Evolutionary conservation across 75 land plant species (phyloP), one percentile per base, ranked within the genome.

Genomic region (Chamaecyparis obtusa): DNA sequence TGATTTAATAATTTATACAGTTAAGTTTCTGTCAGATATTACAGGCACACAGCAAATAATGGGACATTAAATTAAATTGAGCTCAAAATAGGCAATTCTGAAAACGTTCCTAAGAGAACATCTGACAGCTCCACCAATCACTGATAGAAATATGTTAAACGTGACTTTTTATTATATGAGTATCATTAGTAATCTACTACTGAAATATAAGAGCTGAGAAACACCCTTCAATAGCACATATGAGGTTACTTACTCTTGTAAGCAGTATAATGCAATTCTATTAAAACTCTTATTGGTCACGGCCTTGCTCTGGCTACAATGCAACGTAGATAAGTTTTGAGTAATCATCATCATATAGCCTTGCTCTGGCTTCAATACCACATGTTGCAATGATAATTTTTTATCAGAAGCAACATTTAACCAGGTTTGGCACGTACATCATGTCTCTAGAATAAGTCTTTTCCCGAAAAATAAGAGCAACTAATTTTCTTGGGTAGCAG

Each of bases 71-170:
- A 33, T 33, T 71, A 10, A 32, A n/a, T 30, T 13, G 2, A 80
- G 49, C 83, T 41, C 33, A 81, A 81, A 74, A 44, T 24, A 78
- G 51, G 32, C 33, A 81, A 49, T 81, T 81, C 48, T 81, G 33
- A 81, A 46, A 81, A 44, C 83, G 33, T 27, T 44, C 32, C 27
- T 24, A 46, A 43, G 24, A n/a, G 32, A 46, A 81, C 15, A 41
- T 37, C 41, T 78, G 17, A 8, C 46, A 78, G 44, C 27, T 78
- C 32, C 83, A 24, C 5, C 49, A 27, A 24, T 44, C 43, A 3
- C 15, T 46, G 83, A 81, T 13, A 81, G 49, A 44, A 43, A 27
- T 81, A 64, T 81, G 32, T 27, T 6, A 81, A 81, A 27, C 48
- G 24, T 32, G 15, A 13, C 27, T 46, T 81, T 46, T 27, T 44